Base-by-base conservation (phyloP, 192 early-diverging fungal genomes). In the Coemansia sp. region DNA sequence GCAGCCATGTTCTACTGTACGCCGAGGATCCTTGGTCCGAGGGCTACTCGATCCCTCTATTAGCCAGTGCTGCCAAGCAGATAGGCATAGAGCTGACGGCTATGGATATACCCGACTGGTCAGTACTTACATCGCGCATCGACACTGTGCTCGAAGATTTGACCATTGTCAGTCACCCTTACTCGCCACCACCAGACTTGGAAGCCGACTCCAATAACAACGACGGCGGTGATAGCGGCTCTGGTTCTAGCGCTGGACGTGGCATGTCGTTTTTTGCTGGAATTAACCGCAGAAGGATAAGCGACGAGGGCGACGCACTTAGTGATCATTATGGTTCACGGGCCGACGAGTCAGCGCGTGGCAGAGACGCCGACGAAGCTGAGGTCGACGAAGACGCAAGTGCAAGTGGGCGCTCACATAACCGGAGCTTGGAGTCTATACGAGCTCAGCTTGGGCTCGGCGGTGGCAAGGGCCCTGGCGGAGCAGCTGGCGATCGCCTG, bases 101-200 rank as follows among this genome's bases (percentile, higher is more conserved):
- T 5, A 11, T 84, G 12, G 81, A 84, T 62, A 78, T 84, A 29
- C 73, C 81, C 1, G 81, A 84, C 46, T 75, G 73, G 70, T 57
- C 81, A 14, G 67, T 78, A 14, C 66, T 84, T 32, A 67, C 71
- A 10, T 78, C 81, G n/a, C 67, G 74, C 17, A 74, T 84, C 19
- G 81, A 84, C 23, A 73, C 81, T 12, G 34, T 76, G 4, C 64
- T 84, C 19, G 81, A 79, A 34, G 81, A 84, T 34, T 46, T 84
- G 46, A 84, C 81, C 11, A 84, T 84, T 48, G 77, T 84, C 27
- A 76, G 81, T 37, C 77, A 78, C 5, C 76, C 81, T 23, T 84
- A 84, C 61, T 65, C 65, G 14, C 81, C 81, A 25, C 81, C 81
- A 14, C 76, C 81, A 1, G 81, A 84, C 55, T 46, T 84, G 29